Conservation (phyloP, 768 basidiomycete species). For the Leccinum uliginosum region DNA sequence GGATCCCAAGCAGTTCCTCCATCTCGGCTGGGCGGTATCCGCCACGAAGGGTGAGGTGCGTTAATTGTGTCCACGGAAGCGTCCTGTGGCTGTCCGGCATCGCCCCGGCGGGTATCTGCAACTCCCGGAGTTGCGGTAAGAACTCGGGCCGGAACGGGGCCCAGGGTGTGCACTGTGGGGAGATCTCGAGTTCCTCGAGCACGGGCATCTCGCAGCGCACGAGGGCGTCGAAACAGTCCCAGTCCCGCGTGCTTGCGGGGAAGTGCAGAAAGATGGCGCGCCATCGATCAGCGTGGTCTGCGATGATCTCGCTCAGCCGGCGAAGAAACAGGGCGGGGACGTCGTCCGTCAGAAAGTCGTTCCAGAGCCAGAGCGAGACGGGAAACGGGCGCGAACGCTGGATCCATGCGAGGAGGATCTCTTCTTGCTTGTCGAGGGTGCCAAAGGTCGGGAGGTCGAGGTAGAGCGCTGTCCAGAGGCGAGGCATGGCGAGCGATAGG, state of each 20-base stretch:
- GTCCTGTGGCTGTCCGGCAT: constrained; percentile 31
- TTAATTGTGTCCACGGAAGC: constrained; percentile 31
- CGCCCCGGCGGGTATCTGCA: constrained; percentile 29
- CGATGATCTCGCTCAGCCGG: constrained; percentile 15
- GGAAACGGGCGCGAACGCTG: constrained; percentile 24
- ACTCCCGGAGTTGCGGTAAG: constrained; percentile 20
- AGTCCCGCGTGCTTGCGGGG: constrained; percentile 25
- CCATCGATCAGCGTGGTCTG: constrained; percentile 26
- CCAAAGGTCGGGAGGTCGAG: constrained; percentile 27
- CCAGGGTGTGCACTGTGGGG: constrained; percentile 30
- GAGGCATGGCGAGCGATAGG: constrained; percentile 25
- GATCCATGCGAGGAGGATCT: constrained; percentile 25
- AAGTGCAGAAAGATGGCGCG: constrained; percentile 31
- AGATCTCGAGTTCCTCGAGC: constrained; percentile 31
- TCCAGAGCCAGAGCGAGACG: constrained; percentile 29
- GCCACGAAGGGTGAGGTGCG: constrained; percentile 29
- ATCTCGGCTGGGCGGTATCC: constrained; percentile 27
- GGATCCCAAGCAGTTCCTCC: constrained; percentile 24
- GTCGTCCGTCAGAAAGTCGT: constrained; percentile 31
- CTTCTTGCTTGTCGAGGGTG: constrained; percentile 20
- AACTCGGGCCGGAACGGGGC: constrained; percentile 27
- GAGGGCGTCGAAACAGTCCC: constrained; percentile 24
- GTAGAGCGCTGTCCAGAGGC: constrained; percentile 31
- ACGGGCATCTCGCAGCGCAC: constrained; percentile 21
- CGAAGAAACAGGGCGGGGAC: constrained; percentile 24